Evolutionary conservation across 73 alveolate genomes (phyloP).

Genomic region (Symbiodinium natans): DNA sequence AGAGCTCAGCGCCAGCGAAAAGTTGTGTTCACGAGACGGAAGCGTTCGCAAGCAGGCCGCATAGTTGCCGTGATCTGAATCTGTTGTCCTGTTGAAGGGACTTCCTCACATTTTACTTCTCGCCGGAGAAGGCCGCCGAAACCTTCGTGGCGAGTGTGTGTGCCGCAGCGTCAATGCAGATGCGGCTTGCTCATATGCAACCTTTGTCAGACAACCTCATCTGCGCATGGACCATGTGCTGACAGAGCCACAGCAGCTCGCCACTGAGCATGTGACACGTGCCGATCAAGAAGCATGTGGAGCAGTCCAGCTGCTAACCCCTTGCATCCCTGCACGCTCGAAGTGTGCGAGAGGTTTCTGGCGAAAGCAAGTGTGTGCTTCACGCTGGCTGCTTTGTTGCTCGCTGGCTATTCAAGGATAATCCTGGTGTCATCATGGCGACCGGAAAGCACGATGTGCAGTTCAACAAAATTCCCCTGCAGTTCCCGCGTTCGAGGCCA

Average conservation of each 20-base stretch:
- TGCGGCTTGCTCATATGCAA: background rate
- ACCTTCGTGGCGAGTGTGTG: background rate
- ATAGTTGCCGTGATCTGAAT: background rate
- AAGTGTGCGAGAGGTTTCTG: background rate
- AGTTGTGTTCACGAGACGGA: background rate
- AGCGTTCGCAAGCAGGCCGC: background rate
- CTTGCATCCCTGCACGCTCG: background rate
- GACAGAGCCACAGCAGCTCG: background rate
- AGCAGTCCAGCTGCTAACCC: background rate
- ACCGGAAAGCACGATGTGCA: background rate
- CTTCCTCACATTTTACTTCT: constrained; percentile 66
- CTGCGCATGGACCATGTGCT: background rate
- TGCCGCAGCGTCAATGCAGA: background rate
- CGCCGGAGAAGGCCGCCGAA: constrained; percentile 23
- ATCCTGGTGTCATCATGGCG: constrained; percentile 39
- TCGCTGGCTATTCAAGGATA: background rate
- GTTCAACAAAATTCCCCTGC: constrained; percentile 40
- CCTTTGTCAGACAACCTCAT: background rate
- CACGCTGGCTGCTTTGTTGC: too few species aligned
- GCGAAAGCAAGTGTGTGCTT: too few species aligned
- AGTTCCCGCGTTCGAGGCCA: constrained; percentile 29
- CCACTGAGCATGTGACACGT: background rate
- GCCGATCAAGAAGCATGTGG: background rate
- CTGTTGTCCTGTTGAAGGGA: constrained; percentile 29
- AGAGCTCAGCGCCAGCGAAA: background rate